Evolutionary conservation across 257 asterid species (phyloP).

Genomic region (Solanum chilense): DNA sequence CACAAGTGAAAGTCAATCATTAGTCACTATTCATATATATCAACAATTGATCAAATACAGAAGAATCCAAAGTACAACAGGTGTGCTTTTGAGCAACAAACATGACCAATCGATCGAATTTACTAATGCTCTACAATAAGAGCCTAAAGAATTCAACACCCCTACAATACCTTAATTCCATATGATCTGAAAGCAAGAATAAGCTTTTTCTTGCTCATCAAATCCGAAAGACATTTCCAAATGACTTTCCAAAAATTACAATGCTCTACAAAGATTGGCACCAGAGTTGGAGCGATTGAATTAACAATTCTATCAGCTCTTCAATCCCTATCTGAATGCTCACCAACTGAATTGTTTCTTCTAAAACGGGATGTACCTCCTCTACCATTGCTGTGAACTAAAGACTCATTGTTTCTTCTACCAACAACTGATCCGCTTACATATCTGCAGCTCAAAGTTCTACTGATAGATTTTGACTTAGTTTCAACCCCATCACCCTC

Average conservation of each 20-base stretch:
- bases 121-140: background rate
- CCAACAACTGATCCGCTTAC: slow-evolving; percentile 23
- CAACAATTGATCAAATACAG: slow-evolving; percentile 5
- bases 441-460: slow-evolving; percentile 39
- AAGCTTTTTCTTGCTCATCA: slow-evolving; percentile 11
- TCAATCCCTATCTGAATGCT: slow-evolving; percentile 11
- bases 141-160: slow-evolving; percentile 14
- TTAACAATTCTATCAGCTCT: background rate
- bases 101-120: background rate
- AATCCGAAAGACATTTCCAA: slow-evolving; percentile 3
- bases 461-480: slow-evolving; percentile 8
- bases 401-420: slow-evolving; percentile 12
- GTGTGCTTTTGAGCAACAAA: slow-evolving; percentile 13
- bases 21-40: slow-evolving; percentile 4
- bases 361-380: slow-evolving; percentile 9
- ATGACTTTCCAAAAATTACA: background rate
- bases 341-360: slow-evolving; percentile 20
- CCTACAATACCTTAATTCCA: slow-evolving; percentile 15
- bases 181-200: slow-evolving; percentile 8
- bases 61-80: background rate
- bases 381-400: slow-evolving; percentile 17
- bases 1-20: background rate
- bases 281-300: slow-evolving; percentile 15
- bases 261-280: slow-evolving; percentile 4
- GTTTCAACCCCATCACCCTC: slow-evolving; percentile 6